These are phyloP conservation scores for Phytophthora colocasiae DNA, from an alignment of 352 stramenopile genomes.

Conservation along the genomic window DNA sequence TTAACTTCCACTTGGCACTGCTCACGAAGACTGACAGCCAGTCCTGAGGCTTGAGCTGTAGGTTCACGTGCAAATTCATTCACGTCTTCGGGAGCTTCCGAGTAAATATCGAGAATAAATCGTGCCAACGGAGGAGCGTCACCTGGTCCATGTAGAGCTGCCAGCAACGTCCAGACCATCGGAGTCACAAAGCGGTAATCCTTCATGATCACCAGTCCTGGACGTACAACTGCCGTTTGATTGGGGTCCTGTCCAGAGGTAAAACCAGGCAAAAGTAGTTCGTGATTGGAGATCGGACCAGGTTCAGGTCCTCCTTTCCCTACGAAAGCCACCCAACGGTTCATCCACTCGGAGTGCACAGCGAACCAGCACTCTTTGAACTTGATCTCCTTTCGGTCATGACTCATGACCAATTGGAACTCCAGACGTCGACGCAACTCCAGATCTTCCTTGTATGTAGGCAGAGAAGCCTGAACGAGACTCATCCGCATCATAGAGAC, in stretches of 20 bases:
- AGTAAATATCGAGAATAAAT: conserved; percentile 41
- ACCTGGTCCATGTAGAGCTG: conserved; percentile 63
- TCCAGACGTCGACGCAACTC: conserved; percentile 63
- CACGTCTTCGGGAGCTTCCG: conserved; percentile 40
- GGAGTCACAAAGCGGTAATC: conserved; percentile 78
- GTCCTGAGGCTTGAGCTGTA: conserved; percentile 38
- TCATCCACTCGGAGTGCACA: conserved; percentile 69
- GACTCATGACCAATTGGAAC: conserved; percentile 59
- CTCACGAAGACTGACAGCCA: conserved; percentile 44
- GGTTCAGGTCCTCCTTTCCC: conserved; percentile 51
- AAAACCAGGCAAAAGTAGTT: conserved; percentile 48
- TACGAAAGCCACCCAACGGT: conserved; percentile 65
- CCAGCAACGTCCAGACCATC: conserved; percentile 78
- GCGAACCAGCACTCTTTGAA: conserved; percentile 79
- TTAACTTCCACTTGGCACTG: conserved; percentile 45
- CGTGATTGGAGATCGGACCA: conserved; percentile 65
- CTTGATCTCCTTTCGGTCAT: conserved; percentile 48
- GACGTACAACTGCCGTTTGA: conserved; percentile 47
- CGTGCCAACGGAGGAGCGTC: conserved; percentile 51
- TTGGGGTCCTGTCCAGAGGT: conserved; percentile 30
- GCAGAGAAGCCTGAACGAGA: conserved; percentile 24
- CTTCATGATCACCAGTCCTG: conserved; percentile 50
- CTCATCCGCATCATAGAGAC: conserved; percentile 22
- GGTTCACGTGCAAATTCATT: conserved; percentile 36
- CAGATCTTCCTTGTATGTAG: conserved; percentile 56